Evolutionary conservation across 1,284 basidiomycete genomes (phyloP).

Genomic region (Rhodotorula sp.): DNA sequence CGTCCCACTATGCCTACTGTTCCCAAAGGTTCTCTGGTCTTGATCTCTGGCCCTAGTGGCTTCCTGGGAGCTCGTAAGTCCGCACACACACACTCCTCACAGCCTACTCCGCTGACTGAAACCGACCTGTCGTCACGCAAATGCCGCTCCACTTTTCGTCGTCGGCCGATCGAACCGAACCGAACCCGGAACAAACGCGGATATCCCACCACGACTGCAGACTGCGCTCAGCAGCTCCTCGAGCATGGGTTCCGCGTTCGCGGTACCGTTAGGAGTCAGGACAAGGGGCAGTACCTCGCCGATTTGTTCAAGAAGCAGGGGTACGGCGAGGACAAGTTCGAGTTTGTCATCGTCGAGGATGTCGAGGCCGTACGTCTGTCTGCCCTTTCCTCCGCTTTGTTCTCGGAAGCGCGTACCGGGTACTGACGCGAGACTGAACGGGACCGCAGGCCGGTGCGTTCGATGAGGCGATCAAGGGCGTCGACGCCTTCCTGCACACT

Average conservation of each 20-base stretch:
- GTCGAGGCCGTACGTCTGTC: conserved; percentile 44
- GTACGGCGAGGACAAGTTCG: conserved; percentile 39
- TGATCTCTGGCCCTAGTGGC: conserved; percentile 48
- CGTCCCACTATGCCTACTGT: conserved; percentile 15
- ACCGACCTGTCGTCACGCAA: neutral
- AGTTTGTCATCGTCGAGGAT: conserved; percentile 49
- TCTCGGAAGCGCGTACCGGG: neutral
- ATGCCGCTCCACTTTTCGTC: neutral
- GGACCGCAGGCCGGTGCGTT: conserved; percentile 45
- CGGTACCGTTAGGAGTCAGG: conserved; percentile 50
- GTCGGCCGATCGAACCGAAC: neutral
- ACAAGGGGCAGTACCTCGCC: conserved; percentile 52
- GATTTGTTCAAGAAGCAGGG: conserved; percentile 46
- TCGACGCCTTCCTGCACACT: conserved; percentile 47
- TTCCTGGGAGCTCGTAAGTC: conserved; percentile 34
- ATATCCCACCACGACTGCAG: conserved; percentile 42
- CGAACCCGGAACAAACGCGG: conserved; percentile 35
- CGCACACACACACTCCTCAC: neutral
- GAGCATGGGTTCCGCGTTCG: conserved; percentile 49
- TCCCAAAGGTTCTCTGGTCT: conserved; percentile 30
- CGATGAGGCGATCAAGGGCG: conserved; percentile 51
- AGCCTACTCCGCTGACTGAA: neutral
- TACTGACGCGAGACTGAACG: neutral
- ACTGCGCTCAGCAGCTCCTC: conserved; percentile 46
- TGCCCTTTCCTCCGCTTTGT: neutral